Base-by-base conservation (phyloP, 2,329 filamentous ascomycete genomes). In the Cladosporium halotolerans region DNA sequence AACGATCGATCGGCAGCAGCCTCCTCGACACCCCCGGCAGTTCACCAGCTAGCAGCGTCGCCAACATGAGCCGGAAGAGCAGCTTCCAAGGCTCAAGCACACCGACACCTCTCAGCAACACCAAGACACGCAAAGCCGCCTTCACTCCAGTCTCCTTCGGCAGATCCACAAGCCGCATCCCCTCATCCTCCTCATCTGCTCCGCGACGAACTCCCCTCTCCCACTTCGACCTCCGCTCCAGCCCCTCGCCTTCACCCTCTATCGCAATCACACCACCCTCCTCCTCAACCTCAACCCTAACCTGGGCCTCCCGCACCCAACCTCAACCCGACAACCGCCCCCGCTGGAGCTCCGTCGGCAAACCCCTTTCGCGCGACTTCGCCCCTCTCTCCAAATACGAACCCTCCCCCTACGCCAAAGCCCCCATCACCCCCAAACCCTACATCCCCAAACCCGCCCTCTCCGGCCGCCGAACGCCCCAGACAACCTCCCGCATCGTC, bases 1-100 rank as follows among this genome's bases (percentile, higher is more conserved):
- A 95, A 65, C 80, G 82, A 49, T 90, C 88, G 2, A 80, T 84
- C 2, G 72, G 81, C 9, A 84, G 79, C 57, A 92, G 88, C 62
- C 79, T 81, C 44, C 72, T 83, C 43, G 89, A 75, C 47, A 81
- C 79, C 1, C 79, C 79, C 2, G 74, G 74, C 48, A 81, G 74
- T 61, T 87, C 84, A 4, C 84, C 85, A 23, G 82, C 84, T 23
- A 86, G 83, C 13, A 86, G 83, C 16, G 74, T 86, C 16, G 70
- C 85, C 45, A 55, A 57, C 67, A 81, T 61, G 31, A 76, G 78
- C 54, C 74, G 77, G 28, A 78, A 73, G 62, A 73, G 71, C 58
- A 76, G 73, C 61, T 76, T 78, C 19, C 63, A 70, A 55, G 72
- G 72, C 18, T 65, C 66, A 3, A 62, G 69, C 4, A 79, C 76